These are phyloP conservation scores for Nitzschia sp. DNA, from an alignment of 108 stramenopile genomes.

Conservation along the genomic window DNA sequence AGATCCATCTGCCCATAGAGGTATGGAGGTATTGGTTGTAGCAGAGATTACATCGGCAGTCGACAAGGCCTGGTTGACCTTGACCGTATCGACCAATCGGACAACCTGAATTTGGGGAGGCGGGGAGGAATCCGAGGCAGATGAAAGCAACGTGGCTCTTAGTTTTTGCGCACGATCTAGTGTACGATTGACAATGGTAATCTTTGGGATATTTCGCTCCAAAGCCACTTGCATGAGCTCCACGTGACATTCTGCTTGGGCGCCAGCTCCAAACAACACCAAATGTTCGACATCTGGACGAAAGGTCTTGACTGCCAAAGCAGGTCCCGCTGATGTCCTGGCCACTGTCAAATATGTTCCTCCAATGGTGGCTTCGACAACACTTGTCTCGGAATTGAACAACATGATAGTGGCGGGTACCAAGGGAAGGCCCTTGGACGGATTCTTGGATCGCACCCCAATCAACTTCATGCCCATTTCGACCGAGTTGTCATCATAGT, in stretches of 20 bases:
- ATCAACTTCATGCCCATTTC: constrained; percentile 78
- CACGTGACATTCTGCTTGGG: constrained; percentile 78
- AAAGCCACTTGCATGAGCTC: constrained; percentile 51
- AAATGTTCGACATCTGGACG: constrained; percentile 39
- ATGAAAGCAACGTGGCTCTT: constrained; percentile 21
- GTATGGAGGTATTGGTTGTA: constrained; percentile 64
- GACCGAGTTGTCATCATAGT: constrained; percentile 34
- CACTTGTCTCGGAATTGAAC: constrained; percentile 66
- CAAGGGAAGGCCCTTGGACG: constrained; percentile 56
- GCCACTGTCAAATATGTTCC: constrained; percentile 81
- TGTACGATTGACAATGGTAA: constrained; percentile 74
- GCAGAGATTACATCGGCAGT: constrained; percentile 67
- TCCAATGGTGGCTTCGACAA: constrained; percentile 59
- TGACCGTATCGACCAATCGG: constrained; percentile 36
- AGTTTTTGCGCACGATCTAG: constrained; percentile 52
- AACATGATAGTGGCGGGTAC: constrained; percentile 72
- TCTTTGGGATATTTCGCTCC: constrained; percentile 34
- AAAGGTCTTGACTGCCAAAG: constrained; percentile 58
- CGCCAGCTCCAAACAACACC: constrained; percentile 77
- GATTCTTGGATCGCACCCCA: constrained; percentile 60
- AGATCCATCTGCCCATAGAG: constrained; percentile 53
- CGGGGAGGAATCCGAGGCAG: not conserved
- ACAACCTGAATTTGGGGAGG: constrained; percentile 6
- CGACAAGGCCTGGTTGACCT: constrained; percentile 38
- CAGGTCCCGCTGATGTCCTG: constrained; percentile 78